A percentile compares a stretch with the other conserved stretches of the same genome.
These are phyloP conservation scores for Grosmannia serpens DNA, from an alignment of 2,329 filamentous ascomycete genomes.

Conservation along the genomic window DNA sequence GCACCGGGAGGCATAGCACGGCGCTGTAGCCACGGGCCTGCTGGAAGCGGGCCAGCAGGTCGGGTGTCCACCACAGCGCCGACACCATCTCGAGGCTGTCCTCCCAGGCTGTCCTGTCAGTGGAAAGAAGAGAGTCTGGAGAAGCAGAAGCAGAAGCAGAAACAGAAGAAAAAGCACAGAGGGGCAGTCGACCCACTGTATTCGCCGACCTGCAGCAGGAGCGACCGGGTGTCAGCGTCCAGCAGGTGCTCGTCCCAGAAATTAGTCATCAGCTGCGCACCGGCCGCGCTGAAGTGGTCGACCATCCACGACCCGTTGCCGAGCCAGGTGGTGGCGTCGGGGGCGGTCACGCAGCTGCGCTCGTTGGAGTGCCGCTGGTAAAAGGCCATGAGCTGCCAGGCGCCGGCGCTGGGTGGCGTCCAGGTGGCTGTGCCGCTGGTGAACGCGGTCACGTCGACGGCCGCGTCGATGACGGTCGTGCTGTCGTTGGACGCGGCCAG, in stretches of 20 bases:
- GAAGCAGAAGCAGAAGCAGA: background rate
- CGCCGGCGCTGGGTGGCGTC: conserved; percentile 5
- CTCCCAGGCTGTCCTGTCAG: conserved; percentile 13
- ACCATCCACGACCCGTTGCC: conserved; percentile 17
- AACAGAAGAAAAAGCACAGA: background rate
- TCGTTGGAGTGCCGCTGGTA: conserved; percentile 15
- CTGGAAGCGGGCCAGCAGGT: conserved; percentile 12
- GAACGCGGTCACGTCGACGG: conserved; percentile 9
- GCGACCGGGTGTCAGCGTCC: conserved; percentile 4
- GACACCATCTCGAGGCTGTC: conserved; percentile 18
- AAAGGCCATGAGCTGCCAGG: conserved; percentile 12
- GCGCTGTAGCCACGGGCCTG: conserved; percentile 11
- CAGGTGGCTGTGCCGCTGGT: conserved; percentile 6
- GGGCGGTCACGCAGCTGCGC: conserved; percentile 11
- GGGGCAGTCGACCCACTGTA: conserved; percentile 10
- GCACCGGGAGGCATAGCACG: conserved; percentile 12
- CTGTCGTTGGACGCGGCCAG: background rate
- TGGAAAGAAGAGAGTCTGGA: background rate
- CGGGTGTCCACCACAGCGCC: conserved; percentile 14
- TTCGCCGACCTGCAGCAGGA: conserved; percentile 11
- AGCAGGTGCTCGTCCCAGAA: conserved; percentile 17
- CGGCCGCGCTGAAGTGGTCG: conserved; percentile 16
- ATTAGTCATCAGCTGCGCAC: conserved; percentile 14
- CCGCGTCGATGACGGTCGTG: background rate
- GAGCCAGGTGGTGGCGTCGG: conserved; percentile 9